Percentiles rank a stretch among this genome's conserved stretches.
phyloP scores from a whole-genome alignment of 2,329 filamentous ascomycete species.

The Rhynchosporium secalis region DNA sequence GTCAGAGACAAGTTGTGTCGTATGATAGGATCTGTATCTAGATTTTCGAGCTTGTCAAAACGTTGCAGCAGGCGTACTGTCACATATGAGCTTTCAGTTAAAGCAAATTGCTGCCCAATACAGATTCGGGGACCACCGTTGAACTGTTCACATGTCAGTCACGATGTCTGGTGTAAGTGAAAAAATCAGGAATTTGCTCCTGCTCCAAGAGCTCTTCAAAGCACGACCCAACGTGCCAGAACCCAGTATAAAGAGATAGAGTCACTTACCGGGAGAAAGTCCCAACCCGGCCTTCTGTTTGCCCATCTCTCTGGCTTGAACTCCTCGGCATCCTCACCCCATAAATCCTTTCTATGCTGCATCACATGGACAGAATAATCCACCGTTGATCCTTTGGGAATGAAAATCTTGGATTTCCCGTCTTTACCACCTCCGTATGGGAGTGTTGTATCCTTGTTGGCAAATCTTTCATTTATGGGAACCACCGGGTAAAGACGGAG shows the following conservation, averaged over 20 bases:
- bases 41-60: conserved; percentile 39
- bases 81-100: conserved; percentile 42
- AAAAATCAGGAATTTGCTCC: too few relatives aligned
- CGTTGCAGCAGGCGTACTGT: conserved; percentile 41
- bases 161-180: too few relatives aligned
- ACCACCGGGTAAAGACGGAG: conserved; percentile 56
- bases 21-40: conserved; percentile 38
- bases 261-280: conserved; percentile 40
- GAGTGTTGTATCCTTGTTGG: conserved; percentile 46
- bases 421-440: conserved; percentile 42
- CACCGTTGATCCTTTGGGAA: conserved; percentile 36
- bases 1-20: conserved; percentile 35
- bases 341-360: conserved; percentile 42
- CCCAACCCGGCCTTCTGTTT: conserved; percentile 47
- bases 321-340: conserved; percentile 41
- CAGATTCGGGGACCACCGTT: conserved; percentile 44
- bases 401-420: conserved; percentile 39
- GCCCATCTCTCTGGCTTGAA: conserved; percentile 44
- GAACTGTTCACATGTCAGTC: conserved; percentile 32
- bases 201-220: too few relatives aligned
- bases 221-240: too few relatives aligned
- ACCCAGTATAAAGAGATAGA: neutral
- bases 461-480: conserved; percentile 52
- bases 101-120: conserved; percentile 43
- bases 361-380: conserved; percentile 40